Evolutionary conservation across 306 rosid species (phyloP), one percentile per base, ranked within the genome.

Genomic region (Rubus idaeus): DNA sequence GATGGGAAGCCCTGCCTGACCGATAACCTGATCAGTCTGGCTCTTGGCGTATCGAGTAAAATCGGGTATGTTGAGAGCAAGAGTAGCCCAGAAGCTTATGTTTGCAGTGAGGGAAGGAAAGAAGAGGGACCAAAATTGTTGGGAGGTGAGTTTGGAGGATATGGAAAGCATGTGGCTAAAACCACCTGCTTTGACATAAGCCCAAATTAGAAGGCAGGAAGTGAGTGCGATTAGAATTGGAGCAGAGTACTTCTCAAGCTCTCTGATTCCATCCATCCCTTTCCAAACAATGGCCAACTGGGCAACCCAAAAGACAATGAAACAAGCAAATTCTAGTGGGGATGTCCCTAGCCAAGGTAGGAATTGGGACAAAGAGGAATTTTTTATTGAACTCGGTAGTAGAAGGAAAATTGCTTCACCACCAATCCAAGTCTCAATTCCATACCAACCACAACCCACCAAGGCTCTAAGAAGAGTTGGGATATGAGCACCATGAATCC

Each of bases 391-490:
- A 16, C 84, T 80, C 35, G 97, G 97, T 10, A 94, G 45, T 13
- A 94, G 91, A 58, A 94, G 85, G 73, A 84, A 94, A 35, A 94
- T 92, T 0, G 97, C 96, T n/a, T 92, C 95, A 0, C 98, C 97
- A 17, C 97, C 95, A 8, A 94, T 94, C 98, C 98, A 92, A 1
- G 97, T 87, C 75, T 94, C 98, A 73, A 94, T 94, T 2, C 98
- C 98, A 63, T 91, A 94, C 97, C 98, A 94, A 67, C 98, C 98
- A 79, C 98, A 92, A n/a, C 97, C 98, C 50, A 94, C 84, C 0
- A 92, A 50, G 14, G 97, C 97, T 39, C 98, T 81, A 1, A 94
- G 79, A 3, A 94, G 92, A 3, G 96, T 90, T 5, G 97, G 97
- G 21, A 94, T 53, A 39, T 94, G 98, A 64, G 98, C 91, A 62